Evolutionary conservation across 768 basidiomycete genomes (phyloP).

Genomic region (Suillus subluteus): DNA sequence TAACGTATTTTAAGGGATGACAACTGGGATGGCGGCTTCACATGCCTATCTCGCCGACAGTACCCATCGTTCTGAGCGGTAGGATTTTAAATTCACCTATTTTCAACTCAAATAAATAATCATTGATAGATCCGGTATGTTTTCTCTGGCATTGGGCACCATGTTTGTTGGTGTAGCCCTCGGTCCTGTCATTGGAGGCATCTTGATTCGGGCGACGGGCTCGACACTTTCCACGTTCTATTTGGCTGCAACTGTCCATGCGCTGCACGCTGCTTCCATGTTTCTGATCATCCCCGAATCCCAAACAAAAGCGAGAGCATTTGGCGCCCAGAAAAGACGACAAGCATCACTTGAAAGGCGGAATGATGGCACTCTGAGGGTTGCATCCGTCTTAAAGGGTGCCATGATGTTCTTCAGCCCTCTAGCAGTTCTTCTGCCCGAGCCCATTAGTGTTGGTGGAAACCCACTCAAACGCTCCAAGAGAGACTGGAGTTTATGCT

Average conservation of each 20-base stretch:
- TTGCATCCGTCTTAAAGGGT: conserved; percentile 36
- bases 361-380: conserved; percentile 3
- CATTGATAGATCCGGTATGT: conserved; percentile 56
- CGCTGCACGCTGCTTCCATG: conserved; percentile 50
- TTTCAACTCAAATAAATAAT: conserved; percentile 10
- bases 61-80: conserved; percentile 59
- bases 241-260: conserved; percentile 53
- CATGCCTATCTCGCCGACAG: conserved; percentile 77
- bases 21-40: conserved; percentile 51
- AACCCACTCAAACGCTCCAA: conserved; percentile 45
- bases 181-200: conserved; percentile 74
- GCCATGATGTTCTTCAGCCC: conserved; percentile 72
- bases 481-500: conserved; percentile 68
- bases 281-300: conserved; percentile 80
- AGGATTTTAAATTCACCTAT: conserved; percentile 11
- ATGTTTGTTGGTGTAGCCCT: conserved; percentile 74
- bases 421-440: conserved; percentile 65
- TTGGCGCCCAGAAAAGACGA: conserved; percentile 22
- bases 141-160: conserved; percentile 69
- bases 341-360: conserved; percentile 14
- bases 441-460: conserved; percentile 23
- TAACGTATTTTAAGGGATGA: conserved; percentile 44
- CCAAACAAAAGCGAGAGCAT: conserved; percentile 53
- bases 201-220: conserved; percentile 62
- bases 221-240: conserved; percentile 73